Percentiles rank a stretch among this genome's conserved stretches.
These are phyloP conservation scores for Phascolomyces articulosus DNA, from an alignment of 371 early-diverging fungal species.

Conservation along the genomic window DNA sequence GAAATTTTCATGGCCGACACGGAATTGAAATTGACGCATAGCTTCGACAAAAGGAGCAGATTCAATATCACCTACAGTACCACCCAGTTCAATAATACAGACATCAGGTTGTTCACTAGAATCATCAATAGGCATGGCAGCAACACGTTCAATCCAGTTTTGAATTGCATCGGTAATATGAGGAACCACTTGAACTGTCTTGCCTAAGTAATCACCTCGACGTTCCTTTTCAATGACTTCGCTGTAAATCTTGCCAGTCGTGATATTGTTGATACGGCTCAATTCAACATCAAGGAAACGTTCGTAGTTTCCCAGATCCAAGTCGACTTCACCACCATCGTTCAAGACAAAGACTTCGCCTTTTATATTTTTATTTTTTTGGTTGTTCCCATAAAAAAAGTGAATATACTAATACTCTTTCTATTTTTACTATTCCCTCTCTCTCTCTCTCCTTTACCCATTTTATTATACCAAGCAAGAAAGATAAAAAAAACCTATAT, in stretches of 20 bases:
- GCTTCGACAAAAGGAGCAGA: constrained; percentile 99
- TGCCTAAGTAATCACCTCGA: constrained; percentile 97
- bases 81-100: constrained; percentile 99
- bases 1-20: constrained; percentile 98
- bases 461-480: no score
- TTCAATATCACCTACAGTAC: constrained; percentile 99
- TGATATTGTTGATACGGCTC: constrained; percentile 97
- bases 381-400: not conserved
- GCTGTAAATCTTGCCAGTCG: constrained; percentile 98
- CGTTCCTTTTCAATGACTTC: constrained; percentile 94
- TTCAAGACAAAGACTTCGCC: constrained; percentile 99
- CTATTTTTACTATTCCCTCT: no score
- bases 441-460: no score
- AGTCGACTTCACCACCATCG: constrained; percentile 99
- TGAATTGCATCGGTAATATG: constrained; percentile 98
- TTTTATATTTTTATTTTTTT: constrained; percentile 19
- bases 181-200: constrained; percentile 99
- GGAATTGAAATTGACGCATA: constrained; percentile 98
- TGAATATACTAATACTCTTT: no score
- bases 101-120: constrained; percentile 92
- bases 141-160: constrained; percentile 96
- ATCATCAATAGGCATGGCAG: constrained; percentile 84
- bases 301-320: constrained; percentile 99
- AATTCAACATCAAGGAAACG: constrained; percentile 95
- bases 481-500: constrained; percentile 10